A percentile compares a stretch with the other conserved stretches of the same genome.
Conservation (phyloP, 176 grass and related monocot genomes). For the Carex scoparia region DNA sequence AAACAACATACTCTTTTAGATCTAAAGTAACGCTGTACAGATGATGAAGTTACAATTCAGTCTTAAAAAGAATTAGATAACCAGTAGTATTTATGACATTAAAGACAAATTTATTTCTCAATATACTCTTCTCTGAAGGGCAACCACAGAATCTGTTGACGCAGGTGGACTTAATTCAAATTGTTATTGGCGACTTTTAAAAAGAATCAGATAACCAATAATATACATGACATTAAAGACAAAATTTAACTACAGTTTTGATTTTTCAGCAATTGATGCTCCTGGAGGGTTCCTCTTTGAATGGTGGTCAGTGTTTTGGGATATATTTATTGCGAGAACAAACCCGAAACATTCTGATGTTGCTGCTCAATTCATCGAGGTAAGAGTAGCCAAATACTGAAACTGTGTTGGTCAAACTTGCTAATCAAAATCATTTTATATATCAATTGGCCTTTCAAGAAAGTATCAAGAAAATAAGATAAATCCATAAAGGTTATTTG, state of each 20-base stretch:
- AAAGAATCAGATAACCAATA: neutral
- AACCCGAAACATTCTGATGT: constrained; percentile 36
- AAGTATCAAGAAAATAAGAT: neutral
- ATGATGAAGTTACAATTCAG: neutral
- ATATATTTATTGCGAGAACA: constrained; percentile 42
- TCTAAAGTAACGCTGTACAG: neutral
- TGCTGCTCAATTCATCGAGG: constrained; percentile 35
- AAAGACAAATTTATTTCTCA: neutral
- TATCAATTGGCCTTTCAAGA: neutral
- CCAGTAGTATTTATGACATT: neutral
- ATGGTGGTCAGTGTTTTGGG: constrained; percentile 49
- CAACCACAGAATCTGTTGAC: neutral
- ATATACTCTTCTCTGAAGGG: neutral
- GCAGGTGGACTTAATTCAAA: neutral
- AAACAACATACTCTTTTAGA: neutral
- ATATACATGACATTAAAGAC: neutral
- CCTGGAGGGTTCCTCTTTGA: constrained; percentile 38
- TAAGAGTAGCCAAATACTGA: neutral
- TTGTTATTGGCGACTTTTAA: neutral
- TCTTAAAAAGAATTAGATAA: neutral
- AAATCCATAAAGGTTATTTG: neutral
- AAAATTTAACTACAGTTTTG: constrained; percentile 5
- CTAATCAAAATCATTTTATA: neutral
- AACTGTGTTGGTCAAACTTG: neutral
- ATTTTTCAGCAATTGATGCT: constrained; percentile 33